Evolutionary conservation across 75 land plant genomes (phyloP).

Genomic region (Larix kaempferi): DNA sequence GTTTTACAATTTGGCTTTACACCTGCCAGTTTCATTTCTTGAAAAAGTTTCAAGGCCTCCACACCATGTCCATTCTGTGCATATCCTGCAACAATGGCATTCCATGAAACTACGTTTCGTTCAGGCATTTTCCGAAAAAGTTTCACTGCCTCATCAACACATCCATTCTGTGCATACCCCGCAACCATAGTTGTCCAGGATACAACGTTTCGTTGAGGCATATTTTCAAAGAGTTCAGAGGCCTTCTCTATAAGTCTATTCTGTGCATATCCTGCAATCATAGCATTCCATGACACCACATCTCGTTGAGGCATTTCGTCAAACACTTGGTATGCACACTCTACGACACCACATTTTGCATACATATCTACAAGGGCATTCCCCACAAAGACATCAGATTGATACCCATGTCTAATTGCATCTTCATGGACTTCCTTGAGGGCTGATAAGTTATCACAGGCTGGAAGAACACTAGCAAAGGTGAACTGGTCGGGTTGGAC

Average conservation of each 20-base stretch:
- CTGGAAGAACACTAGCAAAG: constrained; percentile 36
- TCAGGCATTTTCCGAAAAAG: constrained; percentile 33
- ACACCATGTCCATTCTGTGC: constrained; percentile 37
- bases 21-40: constrained; percentile 17
- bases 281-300: constrained; percentile 66
- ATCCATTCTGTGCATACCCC: constrained; percentile 32
- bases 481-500: constrained; percentile 14
- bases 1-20: constrained; percentile 32
- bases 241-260: constrained; percentile 34
- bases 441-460: constrained; percentile 16
- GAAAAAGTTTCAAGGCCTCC: constrained; percentile 33
- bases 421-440: constrained; percentile 28
- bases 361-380: constrained; percentile 44
- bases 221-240: constrained; percentile 33
- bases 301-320: constrained; percentile 26
- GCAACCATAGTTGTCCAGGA: constrained; percentile 23
- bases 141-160: constrained; percentile 21
- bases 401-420: constrained; percentile 22
- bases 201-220: constrained; percentile 32
- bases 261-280: constrained; percentile 66
- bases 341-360: constrained; percentile 28
- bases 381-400: constrained; percentile 20
- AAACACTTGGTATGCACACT: constrained; percentile 40
- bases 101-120: constrained; percentile 54
- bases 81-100: constrained; percentile 60